These are phyloP conservation scores for Hyaloscypha finlandica DNA, from an alignment of 495 filamentous ascomycete species.

Conservation along the genomic window DNA sequence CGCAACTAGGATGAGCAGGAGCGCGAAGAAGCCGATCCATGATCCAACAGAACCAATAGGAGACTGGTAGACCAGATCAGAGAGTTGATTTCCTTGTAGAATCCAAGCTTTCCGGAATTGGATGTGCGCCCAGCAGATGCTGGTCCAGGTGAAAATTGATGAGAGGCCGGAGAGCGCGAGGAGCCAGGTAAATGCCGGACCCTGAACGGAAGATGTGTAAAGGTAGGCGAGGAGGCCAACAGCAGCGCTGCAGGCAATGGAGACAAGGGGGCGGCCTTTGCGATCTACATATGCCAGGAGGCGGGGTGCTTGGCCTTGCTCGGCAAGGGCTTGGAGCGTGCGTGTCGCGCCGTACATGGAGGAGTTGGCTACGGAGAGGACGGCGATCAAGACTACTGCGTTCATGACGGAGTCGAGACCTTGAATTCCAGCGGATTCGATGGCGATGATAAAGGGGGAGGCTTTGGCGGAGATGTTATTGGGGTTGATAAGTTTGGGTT, in stretches of 20 bases:
- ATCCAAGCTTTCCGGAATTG: constrained; percentile 86
- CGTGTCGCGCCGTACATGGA: constrained; percentile 85
- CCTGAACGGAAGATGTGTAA: constrained; percentile 63
- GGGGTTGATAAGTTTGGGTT: constrained; percentile 55
- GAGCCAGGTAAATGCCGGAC: constrained; percentile 81
- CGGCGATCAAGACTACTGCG: constrained; percentile 83
- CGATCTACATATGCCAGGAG: constrained; percentile 84
- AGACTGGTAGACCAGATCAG: constrained; percentile 78
- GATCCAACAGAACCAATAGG: constrained; percentile 82
- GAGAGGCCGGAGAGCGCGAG: constrained; percentile 86
- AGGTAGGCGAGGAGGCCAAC: constrained; percentile 81
- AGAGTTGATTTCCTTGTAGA: constrained; percentile 66
- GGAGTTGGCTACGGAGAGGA: constrained; percentile 90
- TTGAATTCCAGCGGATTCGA: constrained; percentile 75
- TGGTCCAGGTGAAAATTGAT: constrained; percentile 90
- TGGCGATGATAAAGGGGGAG: constrained; percentile 90
- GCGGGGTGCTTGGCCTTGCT: constrained; percentile 78
- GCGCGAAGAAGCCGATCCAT: constrained; percentile 79
- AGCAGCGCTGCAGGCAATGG: constrained; percentile 66
- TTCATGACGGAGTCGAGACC: constrained; percentile 86
- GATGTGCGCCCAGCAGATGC: constrained; percentile 86
- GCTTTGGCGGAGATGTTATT: constrained; percentile 68
- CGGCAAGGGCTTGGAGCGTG: constrained; percentile 82
- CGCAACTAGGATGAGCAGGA: constrained; percentile 78
- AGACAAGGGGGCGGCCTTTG: constrained; percentile 76